Base-by-base conservation (phyloP, 306 rosid genomes). In the Sicyos edulis region DNA sequence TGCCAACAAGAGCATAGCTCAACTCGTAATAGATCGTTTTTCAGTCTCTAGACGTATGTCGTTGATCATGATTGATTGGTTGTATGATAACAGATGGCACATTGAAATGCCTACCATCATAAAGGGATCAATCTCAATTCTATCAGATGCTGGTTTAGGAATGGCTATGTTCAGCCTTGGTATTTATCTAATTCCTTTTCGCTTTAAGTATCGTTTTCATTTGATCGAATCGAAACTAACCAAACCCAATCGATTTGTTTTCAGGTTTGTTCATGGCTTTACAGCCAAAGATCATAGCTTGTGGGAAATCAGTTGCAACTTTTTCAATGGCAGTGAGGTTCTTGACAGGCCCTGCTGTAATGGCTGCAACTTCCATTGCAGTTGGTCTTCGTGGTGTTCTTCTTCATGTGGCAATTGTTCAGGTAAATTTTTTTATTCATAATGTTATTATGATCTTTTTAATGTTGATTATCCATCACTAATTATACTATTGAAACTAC, bases 141-240 rank as follows among this genome's bases (percentile, higher is more conserved):
- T 92, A 47, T 92, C 97, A 8, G 90, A 92, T 74, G 93, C 97
- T 44, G 97, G 97, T 47, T 78, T 92, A 11, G 97, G 97, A 82
- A 89, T 89, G 96, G 97, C 97, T 53, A 89, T 92, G 97, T 92
- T 92, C 81, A 89, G 97, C 77, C 83, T 92, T 37, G 97, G 97
- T 91, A 83, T 24, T 24, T 52, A 26, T 6, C 17, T 14, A 7
- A 1, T 10, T 74, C 12, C 12, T 9, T 63, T 22, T 16, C 26
- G 37, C 14, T 61, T 49, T 49, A 11, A 3, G 0, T 60, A 9
- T n/a, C 19, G 16, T 56, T 29, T 64, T 40, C 71, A 64, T 64
- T 26, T 50, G 15, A 8, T 70, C 22, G 0, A 56, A 40, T 55
- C 22, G 29, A 32, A 51, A 6, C 17, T 0, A 59, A 32, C 37